A percentile compares a stretch with the other conserved stretches of the same genome.
Conservation (phyloP, 352 stramenopile species). For the Globisporangium mamillatum region DNA sequence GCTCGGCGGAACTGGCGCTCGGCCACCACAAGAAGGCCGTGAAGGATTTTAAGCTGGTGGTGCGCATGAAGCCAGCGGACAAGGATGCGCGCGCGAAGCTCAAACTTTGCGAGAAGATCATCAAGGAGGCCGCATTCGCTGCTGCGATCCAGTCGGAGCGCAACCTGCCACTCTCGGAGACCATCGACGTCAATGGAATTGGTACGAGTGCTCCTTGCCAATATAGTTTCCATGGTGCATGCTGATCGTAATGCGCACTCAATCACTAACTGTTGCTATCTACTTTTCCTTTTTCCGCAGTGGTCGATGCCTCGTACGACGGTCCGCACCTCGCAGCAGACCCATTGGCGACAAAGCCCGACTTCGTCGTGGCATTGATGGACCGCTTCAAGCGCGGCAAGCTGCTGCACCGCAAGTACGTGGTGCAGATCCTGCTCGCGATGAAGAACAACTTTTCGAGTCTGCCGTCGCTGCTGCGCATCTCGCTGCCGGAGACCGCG, state of each 20-base stretch:
- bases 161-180: slow-evolving; percentile 91
- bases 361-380: slow-evolving; percentile 92
- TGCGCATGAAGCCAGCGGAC: slow-evolving; percentile 94
- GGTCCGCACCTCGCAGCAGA: slow-evolving; percentile 69
- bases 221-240: background rate
- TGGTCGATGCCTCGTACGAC: slow-evolving; percentile 81
- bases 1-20: slow-evolving; percentile 95
- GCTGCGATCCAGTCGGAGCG: slow-evolving; percentile 95
- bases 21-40: slow-evolving; percentile 96
- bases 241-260: background rate
- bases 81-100: slow-evolving; percentile 92
- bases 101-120: slow-evolving; percentile 95
- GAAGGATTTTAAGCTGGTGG: slow-evolving; percentile 97
- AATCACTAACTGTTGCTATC: background rate
- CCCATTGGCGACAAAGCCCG: slow-evolving; percentile 45
- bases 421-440: slow-evolving; percentile 94
- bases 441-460: slow-evolving; percentile 90
- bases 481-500: slow-evolving; percentile 45
- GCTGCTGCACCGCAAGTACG: slow-evolving; percentile 97
- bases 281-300: slow-evolving; percentile 20
- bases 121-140: slow-evolving; percentile 95
- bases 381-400: slow-evolving; percentile 97
- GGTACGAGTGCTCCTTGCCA: slow-evolving; percentile 24
- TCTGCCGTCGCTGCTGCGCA: slow-evolving; percentile 90
- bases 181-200: slow-evolving; percentile 87